Evolutionary conservation across 2,329 filamentous ascomycete genomes (phyloP).

Genomic region (Bipolaris oryzae): DNA sequence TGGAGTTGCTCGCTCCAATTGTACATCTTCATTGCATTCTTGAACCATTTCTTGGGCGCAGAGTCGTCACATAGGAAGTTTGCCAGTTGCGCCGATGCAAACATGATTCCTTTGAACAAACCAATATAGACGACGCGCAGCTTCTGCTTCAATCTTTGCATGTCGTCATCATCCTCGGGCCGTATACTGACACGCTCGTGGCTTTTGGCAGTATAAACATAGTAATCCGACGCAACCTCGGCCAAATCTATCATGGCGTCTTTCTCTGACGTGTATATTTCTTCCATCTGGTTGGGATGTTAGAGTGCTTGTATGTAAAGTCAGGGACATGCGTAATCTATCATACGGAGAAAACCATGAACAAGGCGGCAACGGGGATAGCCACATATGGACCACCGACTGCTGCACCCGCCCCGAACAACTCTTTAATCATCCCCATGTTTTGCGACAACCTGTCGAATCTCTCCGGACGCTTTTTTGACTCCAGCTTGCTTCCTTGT

Average conservation of each 20-base stretch:
- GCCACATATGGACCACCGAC: slow-evolving; percentile 27
- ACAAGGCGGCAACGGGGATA: slow-evolving; percentile 23
- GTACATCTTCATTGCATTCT: slow-evolving; percentile 21
- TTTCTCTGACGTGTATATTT: slow-evolving; percentile 21
- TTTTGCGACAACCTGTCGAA: slow-evolving; percentile 15
- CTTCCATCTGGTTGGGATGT: slow-evolving; percentile 9
- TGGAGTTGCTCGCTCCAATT: slow-evolving; percentile 26
- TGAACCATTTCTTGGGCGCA: slow-evolving; percentile 15
- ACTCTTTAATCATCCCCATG: slow-evolving; percentile 21
- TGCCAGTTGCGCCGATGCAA: slow-evolving; percentile 22
- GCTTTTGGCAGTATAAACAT: slow-evolving; percentile 19
- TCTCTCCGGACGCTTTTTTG: slow-evolving; percentile 15
- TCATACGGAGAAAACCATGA: slow-evolving; percentile 25
- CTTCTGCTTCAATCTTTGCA: slow-evolving; percentile 19
- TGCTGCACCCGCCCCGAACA: slow-evolving; percentile 20
- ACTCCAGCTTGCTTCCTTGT: slow-evolving; percentile 11
- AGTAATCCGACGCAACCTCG: slow-evolving; percentile 16
- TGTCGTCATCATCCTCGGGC: slow-evolving; percentile 17
- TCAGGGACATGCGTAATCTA: background rate
- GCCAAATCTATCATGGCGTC: slow-evolving; percentile 23
- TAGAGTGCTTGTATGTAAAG: background rate
- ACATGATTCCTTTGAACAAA: slow-evolving; percentile 20
- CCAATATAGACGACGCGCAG: slow-evolving; percentile 19
- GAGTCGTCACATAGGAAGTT: slow-evolving; percentile 18
- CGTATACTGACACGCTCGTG: slow-evolving; percentile 13